Evolutionary conservation across 176 grass and related monocot species (phyloP).

Genomic region (Aegilops umbellulata): DNA sequence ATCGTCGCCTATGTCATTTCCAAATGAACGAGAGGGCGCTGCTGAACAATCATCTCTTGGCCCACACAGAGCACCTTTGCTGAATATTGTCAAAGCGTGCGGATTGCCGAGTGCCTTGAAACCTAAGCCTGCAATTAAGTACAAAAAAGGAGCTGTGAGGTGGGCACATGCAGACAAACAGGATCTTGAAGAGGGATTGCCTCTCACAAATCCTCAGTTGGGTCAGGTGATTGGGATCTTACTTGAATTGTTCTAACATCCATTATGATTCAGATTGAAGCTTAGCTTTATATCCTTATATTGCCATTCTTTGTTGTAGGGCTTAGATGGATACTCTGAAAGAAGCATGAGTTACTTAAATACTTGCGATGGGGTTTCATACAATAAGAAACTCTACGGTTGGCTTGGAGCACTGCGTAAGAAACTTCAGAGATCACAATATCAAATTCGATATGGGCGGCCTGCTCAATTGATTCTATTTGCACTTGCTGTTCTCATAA

Average conservation of each 20-base stretch:
- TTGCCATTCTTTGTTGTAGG: conserved; percentile 18
- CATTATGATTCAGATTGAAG: conserved; percentile 13
- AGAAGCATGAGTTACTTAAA: conserved; percentile 65
- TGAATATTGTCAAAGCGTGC: conserved; percentile 57
- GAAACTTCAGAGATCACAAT: conserved; percentile 69
- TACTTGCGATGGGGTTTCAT: conserved; percentile 46
- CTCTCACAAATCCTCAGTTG: conserved; percentile 53
- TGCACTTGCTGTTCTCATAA: conserved; percentile 35
- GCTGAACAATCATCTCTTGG: conserved; percentile 52
- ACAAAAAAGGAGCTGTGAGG: conserved; percentile 59
- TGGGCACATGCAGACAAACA: conserved; percentile 46
- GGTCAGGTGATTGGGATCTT: conserved; percentile 47
- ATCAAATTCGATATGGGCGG: conserved; percentile 67
- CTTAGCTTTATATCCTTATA: conserved; percentile 19
- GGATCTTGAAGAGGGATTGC: conserved; percentile 46
- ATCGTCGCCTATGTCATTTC: conserved; percentile 60
- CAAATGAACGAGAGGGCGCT: conserved; percentile 55
- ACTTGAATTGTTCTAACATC: conserved; percentile 9
- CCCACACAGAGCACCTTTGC: conserved; percentile 35
- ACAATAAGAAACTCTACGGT: conserved; percentile 70
- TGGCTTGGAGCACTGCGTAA: conserved; percentile 66
- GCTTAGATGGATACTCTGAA: conserved; percentile 57
- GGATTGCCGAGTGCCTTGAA: conserved; percentile 50
- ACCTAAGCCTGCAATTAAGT: conserved; percentile 63
- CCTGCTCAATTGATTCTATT: conserved; percentile 44